Percentiles rank a stretch among this genome's conserved stretches.
phyloP scores from a whole-genome alignment of 78 protist species.

The Dictyostelium firmibasis region DNA sequence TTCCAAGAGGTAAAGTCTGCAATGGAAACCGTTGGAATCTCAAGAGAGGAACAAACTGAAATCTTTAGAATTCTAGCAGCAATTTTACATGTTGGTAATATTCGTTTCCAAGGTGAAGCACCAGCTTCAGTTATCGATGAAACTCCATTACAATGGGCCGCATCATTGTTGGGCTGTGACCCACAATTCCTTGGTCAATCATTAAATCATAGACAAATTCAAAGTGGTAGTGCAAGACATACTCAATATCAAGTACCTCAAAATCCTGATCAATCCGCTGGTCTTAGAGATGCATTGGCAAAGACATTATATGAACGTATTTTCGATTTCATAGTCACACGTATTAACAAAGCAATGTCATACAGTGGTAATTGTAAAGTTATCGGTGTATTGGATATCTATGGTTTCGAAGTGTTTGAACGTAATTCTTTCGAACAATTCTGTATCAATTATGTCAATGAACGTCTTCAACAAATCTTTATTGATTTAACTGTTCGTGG shows the following conservation, averaged over 20 bases:
- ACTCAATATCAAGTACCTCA: conserved; percentile 83
- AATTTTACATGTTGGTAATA: conserved; percentile 86
- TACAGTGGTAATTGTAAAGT: conserved; percentile 84
- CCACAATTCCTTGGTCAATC: conserved; percentile 73
- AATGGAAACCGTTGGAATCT: conserved; percentile 75
- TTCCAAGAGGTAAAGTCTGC: conserved; percentile 59
- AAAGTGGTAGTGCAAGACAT: conserved; percentile 65
- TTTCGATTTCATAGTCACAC: conserved; percentile 89
- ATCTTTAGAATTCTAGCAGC: conserved; percentile 83
- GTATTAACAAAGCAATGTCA: conserved; percentile 81
- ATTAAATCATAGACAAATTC: conserved; percentile 78
- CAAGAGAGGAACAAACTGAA: conserved; percentile 57
- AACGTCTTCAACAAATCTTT: conserved; percentile 79
- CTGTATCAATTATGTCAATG: conserved; percentile 96
- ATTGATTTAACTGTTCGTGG: conserved; percentile 92
- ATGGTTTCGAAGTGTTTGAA: conserved; percentile 93
- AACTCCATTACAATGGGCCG: conserved; percentile 67
- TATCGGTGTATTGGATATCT: conserved; percentile 93
- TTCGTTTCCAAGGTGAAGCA: conserved; percentile 78
- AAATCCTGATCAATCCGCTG: conserved; percentile 84
- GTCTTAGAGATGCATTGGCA: conserved; percentile 91
- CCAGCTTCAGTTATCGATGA: conserved; percentile 65
- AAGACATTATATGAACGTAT: conserved; percentile 89
- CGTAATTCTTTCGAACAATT: conserved; percentile 93
- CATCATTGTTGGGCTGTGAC: conserved; percentile 59